These are phyloP conservation scores for Trypanosoma vivax DNA, from an alignment of 208 protist species.

Conservation along the genomic window DNA sequence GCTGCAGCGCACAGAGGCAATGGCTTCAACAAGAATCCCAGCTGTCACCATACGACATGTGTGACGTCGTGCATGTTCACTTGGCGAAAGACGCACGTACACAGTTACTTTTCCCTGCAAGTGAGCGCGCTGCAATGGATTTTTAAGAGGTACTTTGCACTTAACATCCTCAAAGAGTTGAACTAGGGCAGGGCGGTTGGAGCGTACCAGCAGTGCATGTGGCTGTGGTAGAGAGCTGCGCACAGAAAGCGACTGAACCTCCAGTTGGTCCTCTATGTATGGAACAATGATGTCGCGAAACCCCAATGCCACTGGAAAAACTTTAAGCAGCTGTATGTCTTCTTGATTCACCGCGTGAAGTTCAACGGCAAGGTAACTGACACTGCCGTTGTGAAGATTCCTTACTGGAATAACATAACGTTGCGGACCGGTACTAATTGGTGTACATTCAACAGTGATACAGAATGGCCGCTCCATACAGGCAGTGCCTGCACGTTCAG, in stretches of 20 bases:
- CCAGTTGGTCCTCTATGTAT: slow-evolving; percentile 34
- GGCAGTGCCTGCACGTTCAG: slow-evolving; percentile 58
- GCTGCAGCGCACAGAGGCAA: slow-evolving; percentile 15
- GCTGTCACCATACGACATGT: slow-evolving; percentile 37
- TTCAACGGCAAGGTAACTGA: slow-evolving; percentile 70
- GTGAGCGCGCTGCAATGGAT: slow-evolving; percentile 50
- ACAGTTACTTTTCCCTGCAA: slow-evolving; percentile 56
- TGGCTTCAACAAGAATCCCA: slow-evolving; percentile 69
- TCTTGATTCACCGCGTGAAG: slow-evolving; percentile 66
- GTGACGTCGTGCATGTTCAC: slow-evolving; percentile 34
- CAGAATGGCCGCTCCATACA: slow-evolving; percentile 33
- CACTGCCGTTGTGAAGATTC: slow-evolving; percentile 51
- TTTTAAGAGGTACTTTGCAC: slow-evolving; percentile 55
- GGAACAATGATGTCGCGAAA: slow-evolving; percentile 70
- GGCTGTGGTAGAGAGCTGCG: slow-evolving; percentile 48
- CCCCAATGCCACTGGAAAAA: slow-evolving; percentile 48
- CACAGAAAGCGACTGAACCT: slow-evolving; percentile 63
- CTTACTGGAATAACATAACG: slow-evolving; percentile 82
- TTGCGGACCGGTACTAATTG: slow-evolving; percentile 63
- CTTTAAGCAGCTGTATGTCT: slow-evolving; percentile 35
- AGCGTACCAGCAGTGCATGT: slow-evolving; percentile 65
- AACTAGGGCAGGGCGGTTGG: slow-evolving; percentile 68
- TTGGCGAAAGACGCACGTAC: slow-evolving; percentile 63
- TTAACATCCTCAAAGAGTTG: slow-evolving; percentile 64
- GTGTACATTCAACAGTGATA: slow-evolving; percentile 75